Conservation (phyloP, 352 stramenopile species). For the Phytophthora sp. region DNA sequence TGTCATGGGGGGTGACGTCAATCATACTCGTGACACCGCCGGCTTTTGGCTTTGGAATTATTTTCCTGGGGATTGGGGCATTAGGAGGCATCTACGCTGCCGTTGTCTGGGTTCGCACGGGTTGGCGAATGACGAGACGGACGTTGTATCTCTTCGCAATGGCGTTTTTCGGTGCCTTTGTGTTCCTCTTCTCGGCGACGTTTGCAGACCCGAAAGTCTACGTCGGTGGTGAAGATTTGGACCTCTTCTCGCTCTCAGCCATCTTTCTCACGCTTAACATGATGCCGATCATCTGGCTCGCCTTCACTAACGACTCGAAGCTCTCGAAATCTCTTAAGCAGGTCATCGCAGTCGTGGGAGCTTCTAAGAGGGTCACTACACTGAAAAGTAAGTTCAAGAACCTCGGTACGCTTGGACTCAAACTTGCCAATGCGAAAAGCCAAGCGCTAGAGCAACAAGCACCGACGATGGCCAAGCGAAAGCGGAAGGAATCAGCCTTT, state of each 20-base stretch:
- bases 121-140: constrained; percentile 81
- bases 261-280: constrained; percentile 90
- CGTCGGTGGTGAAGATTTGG: constrained; percentile 64
- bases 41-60: constrained; percentile 76
- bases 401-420: constrained; percentile 75
- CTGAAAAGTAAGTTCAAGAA: constrained; percentile 88
- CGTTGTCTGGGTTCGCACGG: constrained; percentile 68
- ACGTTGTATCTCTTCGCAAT: constrained; percentile 59
- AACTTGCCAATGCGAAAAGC: constrained; percentile 66
- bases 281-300: constrained; percentile 91
- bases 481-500: constrained; percentile 75
- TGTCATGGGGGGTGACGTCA: constrained; percentile 76
- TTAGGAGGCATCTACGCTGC: constrained; percentile 55
- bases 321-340: constrained; percentile 84
- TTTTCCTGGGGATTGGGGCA: constrained; percentile 71
- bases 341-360: constrained; percentile 75
- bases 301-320: constrained; percentile 90
- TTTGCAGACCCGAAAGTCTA: constrained; percentile 83
- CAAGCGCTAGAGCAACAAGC: constrained; percentile 7
- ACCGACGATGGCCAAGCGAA: constrained; percentile 23
- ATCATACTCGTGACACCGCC: constrained; percentile 77
- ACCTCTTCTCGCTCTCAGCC: constrained; percentile 80
- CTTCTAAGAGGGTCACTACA: constrained; percentile 77
- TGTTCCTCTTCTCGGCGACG: constrained; percentile 82
- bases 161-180: constrained; percentile 67